phyloP scores from a whole-genome alignment of 371 early-diverging fungal genomes.

The Lichtheimia ornata region DNA sequence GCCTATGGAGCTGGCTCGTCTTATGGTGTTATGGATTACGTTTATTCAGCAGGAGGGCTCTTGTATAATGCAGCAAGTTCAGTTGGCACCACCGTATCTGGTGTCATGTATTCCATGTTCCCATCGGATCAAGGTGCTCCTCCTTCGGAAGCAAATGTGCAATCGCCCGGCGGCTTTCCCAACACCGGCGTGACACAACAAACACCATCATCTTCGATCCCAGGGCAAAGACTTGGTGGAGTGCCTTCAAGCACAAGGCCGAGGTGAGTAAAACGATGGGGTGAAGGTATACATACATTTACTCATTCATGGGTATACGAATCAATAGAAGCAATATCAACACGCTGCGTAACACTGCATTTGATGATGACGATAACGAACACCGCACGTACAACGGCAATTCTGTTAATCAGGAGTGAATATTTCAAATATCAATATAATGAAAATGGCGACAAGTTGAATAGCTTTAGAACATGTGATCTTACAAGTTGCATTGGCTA shows the following conservation, averaged over 20 bases:
- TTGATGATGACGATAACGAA: slow-evolving; percentile 20
- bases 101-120: slow-evolving; percentile 26
- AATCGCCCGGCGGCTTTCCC: background rate
- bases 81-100: slow-evolving; percentile 21
- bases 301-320: background rate
- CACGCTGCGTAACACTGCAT: slow-evolving; percentile 25
- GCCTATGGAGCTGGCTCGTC: slow-evolving; percentile 21
- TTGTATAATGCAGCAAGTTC: slow-evolving; percentile 29
- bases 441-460: background rate
- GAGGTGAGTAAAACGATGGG: background rate
- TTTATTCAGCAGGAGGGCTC: slow-evolving; percentile 24
- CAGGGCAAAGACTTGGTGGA: slow-evolving; percentile 13
- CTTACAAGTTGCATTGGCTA: too few relatives aligned
- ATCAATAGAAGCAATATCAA: slow-evolving; percentile 22
- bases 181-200: background rate
- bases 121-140: slow-evolving; percentile 5
- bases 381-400: slow-evolving; percentile 48
- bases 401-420: slow-evolving; percentile 50
- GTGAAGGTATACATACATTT: background rate
- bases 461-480: too few relatives aligned
- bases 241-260: slow-evolving; percentile 10
- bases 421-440: background rate
- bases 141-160: background rate
- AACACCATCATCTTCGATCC: slow-evolving; percentile 4
- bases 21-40: slow-evolving; percentile 22